Evolutionary conservation across 768 basidiomycete genomes (phyloP), one percentile per base, ranked within the genome.

Genomic region (Amanita brunnescens): DNA sequence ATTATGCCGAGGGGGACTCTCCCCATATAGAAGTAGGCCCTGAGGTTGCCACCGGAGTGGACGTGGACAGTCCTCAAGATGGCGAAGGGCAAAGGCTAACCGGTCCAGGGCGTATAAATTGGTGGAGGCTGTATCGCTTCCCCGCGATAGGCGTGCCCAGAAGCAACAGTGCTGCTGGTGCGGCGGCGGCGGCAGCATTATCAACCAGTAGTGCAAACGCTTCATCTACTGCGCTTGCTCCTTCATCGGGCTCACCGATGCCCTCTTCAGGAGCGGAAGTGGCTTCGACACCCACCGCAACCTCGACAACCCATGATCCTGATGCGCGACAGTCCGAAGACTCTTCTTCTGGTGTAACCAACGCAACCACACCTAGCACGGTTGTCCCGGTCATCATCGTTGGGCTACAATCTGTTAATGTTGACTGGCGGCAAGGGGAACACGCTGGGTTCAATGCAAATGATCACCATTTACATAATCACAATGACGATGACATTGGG

Each of bases 91-190:
- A 55, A 20, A 60, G 64, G 37, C 57, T 70, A 41, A 68, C 68
- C 46, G 65, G 64, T 3, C 61, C 66, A 38, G 73, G 71, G 10
- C 64, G 76, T 14, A 75, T 90, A 52, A 90, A 90, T 60, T 86
- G 87, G 80, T 90, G 88, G 88, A 71, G 87, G 50, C 65, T 88
- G 58, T 88, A 88, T 61, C 78, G 87, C n/a, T 90, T 89, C 70
- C 85, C 84, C 6, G 74, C 86, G 34, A 83, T 88, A 64, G 52
- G 38, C 7, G 39, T 47, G 18, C 44, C 72, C 6, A 60, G 60
- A 30, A 40, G 29, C 4, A 53, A 53, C 26, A 32, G 14, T 46
- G 57, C 72, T 52, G 63, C 72, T 40, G 47, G 65, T 18, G 50
- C 63, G 18, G 60, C 64, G 40, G 48, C 58, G 6, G 52, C 62